These are phyloP conservation scores for Annulohypoxylon moriforme DNA, from an alignment of 495 filamentous ascomycete species.

Conservation along the genomic window DNA sequence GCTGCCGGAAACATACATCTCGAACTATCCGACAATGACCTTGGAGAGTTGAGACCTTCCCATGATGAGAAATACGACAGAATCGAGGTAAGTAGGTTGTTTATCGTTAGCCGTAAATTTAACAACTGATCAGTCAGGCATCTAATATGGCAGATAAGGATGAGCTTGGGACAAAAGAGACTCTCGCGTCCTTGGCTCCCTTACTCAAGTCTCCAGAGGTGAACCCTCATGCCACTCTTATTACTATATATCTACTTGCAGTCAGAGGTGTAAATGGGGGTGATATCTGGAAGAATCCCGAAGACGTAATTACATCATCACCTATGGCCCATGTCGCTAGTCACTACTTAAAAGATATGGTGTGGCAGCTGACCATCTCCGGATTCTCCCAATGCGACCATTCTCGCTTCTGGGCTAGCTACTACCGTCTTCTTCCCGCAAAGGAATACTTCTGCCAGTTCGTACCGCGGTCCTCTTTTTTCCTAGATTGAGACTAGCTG, in stretches of 20 bases:
- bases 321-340: no score
- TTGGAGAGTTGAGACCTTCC: not conserved
- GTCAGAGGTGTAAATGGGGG: conserved; percentile 11
- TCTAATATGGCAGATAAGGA: conserved; percentile 9
- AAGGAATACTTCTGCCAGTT: conserved; percentile 36
- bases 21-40: not conserved
- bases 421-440: conserved; percentile 1
- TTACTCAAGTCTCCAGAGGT: conserved; percentile 33
- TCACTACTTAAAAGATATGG: no score
- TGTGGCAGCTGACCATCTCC: no score
- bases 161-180: conserved; percentile 10
- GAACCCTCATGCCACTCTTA: conserved; percentile 48
- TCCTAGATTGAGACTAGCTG: not conserved
- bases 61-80: not conserved
- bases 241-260: conserved; percentile 47
- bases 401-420: conserved; percentile 14
- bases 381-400: conserved; percentile 8
- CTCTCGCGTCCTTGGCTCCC: conserved; percentile 30
- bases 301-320: no score
- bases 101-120: not conserved
- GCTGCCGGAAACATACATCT: conserved; percentile 7
- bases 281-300: no score
- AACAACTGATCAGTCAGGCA: conserved; percentile 5
- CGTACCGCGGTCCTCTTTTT: not conserved
- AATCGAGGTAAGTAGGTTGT: conserved; percentile 14